Evolutionary conservation across 331 rosid species (phyloP).

Genomic region (Pyrus hybrid): DNA sequence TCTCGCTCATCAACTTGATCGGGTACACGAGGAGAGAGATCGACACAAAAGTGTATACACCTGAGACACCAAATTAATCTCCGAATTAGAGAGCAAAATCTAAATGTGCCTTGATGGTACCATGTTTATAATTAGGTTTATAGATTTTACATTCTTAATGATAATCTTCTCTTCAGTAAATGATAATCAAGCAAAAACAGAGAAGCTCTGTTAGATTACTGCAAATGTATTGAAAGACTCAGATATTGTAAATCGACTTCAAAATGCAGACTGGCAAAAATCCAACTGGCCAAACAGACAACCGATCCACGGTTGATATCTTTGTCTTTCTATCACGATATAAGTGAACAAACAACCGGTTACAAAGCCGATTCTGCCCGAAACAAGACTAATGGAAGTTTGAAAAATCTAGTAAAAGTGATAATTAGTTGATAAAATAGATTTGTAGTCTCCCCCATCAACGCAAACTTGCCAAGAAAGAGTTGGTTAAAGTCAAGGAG

Average conservation of each 20-base stretch:
- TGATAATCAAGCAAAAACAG: neutral
- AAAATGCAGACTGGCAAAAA: neutral
- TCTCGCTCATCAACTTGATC: neutral
- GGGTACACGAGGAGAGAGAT: neutral
- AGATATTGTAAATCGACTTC: neutral
- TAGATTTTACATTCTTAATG: neutral
- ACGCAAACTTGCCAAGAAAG: neutral
- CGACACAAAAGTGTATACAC: neutral
- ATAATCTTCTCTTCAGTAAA: neutral
- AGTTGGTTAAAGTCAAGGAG: slow-evolving; percentile 7
- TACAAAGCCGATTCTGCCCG: neutral
- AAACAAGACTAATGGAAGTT: neutral
- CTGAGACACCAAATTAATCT: neutral
- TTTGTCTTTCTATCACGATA: too few species aligned
- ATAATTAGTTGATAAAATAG: too few species aligned
- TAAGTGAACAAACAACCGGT: neutral
- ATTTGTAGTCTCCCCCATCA: neutral
- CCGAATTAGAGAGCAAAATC: neutral
- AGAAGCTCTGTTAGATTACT: neutral
- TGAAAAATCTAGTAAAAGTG: neutral
- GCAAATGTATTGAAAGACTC: neutral
- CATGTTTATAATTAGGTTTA: too few species aligned
- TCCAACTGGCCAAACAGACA: neutral
- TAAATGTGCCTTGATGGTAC: neutral
- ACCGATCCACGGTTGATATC: too few species aligned